These are phyloP conservation scores for Ascochyta viciae-villosae DNA, from an alignment of 2,329 filamentous ascomycete genomes.

Conservation along the genomic window DNA sequence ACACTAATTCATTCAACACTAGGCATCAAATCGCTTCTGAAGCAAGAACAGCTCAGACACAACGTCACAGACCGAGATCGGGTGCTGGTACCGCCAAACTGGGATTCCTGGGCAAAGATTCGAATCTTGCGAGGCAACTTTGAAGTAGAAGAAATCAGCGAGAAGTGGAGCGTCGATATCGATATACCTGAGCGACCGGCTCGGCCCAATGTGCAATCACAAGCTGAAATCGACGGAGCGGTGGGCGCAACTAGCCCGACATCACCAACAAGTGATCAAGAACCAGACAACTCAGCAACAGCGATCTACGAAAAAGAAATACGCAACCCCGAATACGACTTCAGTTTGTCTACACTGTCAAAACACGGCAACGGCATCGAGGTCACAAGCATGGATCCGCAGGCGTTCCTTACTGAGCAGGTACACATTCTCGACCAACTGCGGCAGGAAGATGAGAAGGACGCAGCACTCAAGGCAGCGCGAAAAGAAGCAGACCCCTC, in stretches of 20 bases:
- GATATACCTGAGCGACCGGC: conserved; percentile 54
- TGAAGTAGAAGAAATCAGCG: conserved; percentile 84
- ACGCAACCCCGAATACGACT: conserved; percentile 70
- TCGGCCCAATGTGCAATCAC: conserved; percentile 30
- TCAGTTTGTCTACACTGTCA: conserved; percentile 45
- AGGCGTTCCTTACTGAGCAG: conserved; percentile 78
- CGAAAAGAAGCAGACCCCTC: conserved; percentile 45
- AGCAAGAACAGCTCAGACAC: conserved; percentile 55
- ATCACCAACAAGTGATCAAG: conserved; percentile 7
- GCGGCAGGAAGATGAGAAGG: conserved; percentile 65
- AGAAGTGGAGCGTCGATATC: conserved; percentile 85
- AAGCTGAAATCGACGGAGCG: conserved; percentile 20
- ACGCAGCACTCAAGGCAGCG: conserved; percentile 51
- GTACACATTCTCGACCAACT: conserved; percentile 75
- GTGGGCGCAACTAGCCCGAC: conserved; percentile 18
- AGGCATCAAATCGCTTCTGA: conserved; percentile 81
- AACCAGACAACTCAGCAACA: conserved; percentile 63
- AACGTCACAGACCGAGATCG: conserved; percentile 94
- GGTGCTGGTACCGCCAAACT: conserved; percentile 92
- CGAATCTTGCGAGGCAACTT: conserved; percentile 89
- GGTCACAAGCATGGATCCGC: conserved; percentile 74
- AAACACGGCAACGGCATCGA: conserved; percentile 61
- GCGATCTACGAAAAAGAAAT: conserved; percentile 81
- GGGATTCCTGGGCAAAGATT: conserved; percentile 99
- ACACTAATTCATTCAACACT: conserved; percentile 84